Conservation (phyloP, 257 asterid genomes). For the Solanum corneliomulleri region DNA sequence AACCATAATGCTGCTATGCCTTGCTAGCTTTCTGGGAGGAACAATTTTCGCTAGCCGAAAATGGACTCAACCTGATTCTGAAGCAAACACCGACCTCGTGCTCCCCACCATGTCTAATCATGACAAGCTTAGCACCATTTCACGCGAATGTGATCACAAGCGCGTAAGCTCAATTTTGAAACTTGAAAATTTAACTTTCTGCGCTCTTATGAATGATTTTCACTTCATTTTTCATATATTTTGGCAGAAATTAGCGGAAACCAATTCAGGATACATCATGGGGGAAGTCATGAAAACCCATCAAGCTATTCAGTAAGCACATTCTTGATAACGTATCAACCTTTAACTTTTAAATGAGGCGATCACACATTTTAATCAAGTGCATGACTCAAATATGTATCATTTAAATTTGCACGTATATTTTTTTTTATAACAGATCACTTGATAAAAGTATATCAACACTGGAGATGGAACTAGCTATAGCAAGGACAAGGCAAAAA, state of each 20-base stretch:
- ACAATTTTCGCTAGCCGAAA: conserved; percentile 32
- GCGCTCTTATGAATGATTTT: background rate
- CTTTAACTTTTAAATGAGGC: background rate
- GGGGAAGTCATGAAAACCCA: conserved; percentile 52
- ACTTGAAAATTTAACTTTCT: background rate
- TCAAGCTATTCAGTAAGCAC: conserved; percentile 37
- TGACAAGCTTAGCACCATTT: conserved; percentile 7
- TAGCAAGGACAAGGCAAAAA: conserved; percentile 9
- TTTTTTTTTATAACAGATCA: conserved; percentile 18
- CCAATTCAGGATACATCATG: conserved; percentile 21
- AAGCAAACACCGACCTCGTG: background rate
- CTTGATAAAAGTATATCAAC: conserved; percentile 39
- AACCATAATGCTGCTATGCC: conserved; percentile 33
- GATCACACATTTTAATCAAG: background rate
- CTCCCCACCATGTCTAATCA: conserved; percentile 4
- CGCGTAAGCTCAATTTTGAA: conserved; percentile 17
- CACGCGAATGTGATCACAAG: conserved; percentile 33
- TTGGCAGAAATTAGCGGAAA: conserved; percentile 35
- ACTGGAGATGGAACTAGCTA: background rate
- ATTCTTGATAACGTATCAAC: background rate
- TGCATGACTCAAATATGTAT: background rate
- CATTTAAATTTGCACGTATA: background rate
- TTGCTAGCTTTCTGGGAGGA: conserved; percentile 57
- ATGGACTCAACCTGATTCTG: conserved; percentile 10
- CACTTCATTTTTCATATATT: background rate